Conservation (phyloP, 2,329 filamentous ascomycete genomes). For the Helminthosporium solani region DNA sequence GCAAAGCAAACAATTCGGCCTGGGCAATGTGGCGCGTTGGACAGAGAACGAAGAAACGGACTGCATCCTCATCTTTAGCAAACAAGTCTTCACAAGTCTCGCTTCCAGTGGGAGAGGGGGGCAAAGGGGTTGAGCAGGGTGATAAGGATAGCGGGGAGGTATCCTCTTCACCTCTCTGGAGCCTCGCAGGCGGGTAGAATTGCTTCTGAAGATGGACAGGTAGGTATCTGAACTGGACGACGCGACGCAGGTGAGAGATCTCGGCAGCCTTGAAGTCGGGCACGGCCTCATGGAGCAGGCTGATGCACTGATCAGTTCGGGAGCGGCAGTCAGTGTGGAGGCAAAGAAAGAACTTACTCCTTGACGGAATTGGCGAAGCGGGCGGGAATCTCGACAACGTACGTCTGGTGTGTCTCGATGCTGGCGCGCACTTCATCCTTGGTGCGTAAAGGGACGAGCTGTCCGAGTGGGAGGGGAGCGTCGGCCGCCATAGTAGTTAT, state of each 20-base stretch:
- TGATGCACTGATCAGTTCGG: conserved; percentile 24
- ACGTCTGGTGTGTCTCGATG: conserved; percentile 60
- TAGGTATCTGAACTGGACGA: conserved; percentile 69
- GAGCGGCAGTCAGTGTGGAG: conserved; percentile 8
- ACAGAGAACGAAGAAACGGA: conserved; percentile 55
- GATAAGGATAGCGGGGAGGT: conserved; percentile 29
- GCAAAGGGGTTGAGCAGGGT: conserved; percentile 19
- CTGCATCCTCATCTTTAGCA: conserved; percentile 36
- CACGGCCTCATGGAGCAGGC: conserved; percentile 48
- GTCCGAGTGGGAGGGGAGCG: not conserved
- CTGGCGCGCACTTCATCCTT: conserved; percentile 53
- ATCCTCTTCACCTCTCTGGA: conserved; percentile 39
- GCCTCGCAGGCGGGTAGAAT: conserved; percentile 34
- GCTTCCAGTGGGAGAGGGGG: conserved; percentile 6
- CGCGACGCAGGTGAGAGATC: conserved; percentile 67
- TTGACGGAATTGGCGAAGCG: conserved; percentile 72
- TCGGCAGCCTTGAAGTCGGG: conserved; percentile 47
- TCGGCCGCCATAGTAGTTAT: not conserved
- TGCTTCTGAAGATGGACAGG: conserved; percentile 58
- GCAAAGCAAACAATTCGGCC: conserved; percentile 47
- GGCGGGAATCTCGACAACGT: conserved; percentile 70
- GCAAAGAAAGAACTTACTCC: conserved; percentile 55
- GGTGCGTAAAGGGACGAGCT: conserved; percentile 47
- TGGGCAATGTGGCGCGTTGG: conserved; percentile 54
- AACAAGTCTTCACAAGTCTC: conserved; percentile 18